Conservation (phyloP, 1,284 basidiomycete genomes). For the Ustilago bromivora region DNA sequence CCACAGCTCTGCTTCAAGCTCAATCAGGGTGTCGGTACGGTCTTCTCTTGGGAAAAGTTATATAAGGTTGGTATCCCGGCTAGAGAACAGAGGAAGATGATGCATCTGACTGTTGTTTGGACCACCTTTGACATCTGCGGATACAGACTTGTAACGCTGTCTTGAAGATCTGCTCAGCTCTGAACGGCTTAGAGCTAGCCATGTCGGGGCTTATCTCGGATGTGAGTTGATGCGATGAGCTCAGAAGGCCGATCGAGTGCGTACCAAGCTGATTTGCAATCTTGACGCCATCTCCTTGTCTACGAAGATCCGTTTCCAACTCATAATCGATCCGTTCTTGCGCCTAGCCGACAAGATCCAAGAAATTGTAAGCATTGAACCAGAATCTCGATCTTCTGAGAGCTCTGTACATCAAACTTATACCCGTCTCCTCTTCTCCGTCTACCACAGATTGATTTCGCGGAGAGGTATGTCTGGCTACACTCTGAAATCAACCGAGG, state of each 20-base stretch:
- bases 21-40: conserved; percentile 33
- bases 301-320: conserved; percentile 16
- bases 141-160: conserved; percentile 42
- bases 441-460: conserved; percentile 33
- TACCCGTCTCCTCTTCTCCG: not conserved
- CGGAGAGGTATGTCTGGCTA: conserved; percentile 31
- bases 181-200: conserved; percentile 18
- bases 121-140: not conserved
- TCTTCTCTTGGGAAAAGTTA: conserved; percentile 26
- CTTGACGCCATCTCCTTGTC: too few species aligned
- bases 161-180: conserved; percentile 24
- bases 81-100: not conserved
- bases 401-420: not conserved
- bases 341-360: conserved; percentile 16
- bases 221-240: conserved; percentile 2
- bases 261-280: not conserved
- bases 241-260: not conserved
- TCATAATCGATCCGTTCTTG: conserved; percentile 16
- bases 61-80: conserved; percentile 18
- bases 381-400: too few species aligned
- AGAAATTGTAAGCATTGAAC: conserved; percentile 16
- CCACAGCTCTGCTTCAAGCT: conserved; percentile 31
- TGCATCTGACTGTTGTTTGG: not conserved
- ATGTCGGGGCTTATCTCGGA: conserved; percentile 24
- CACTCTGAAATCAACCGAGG: not conserved